A percentile compares a stretch with the other conserved stretches of the same genome.
These are phyloP conservation scores for Paradendryphiella salina DNA, from an alignment of 2,329 filamentous ascomycete genomes.

Conservation along the genomic window DNA sequence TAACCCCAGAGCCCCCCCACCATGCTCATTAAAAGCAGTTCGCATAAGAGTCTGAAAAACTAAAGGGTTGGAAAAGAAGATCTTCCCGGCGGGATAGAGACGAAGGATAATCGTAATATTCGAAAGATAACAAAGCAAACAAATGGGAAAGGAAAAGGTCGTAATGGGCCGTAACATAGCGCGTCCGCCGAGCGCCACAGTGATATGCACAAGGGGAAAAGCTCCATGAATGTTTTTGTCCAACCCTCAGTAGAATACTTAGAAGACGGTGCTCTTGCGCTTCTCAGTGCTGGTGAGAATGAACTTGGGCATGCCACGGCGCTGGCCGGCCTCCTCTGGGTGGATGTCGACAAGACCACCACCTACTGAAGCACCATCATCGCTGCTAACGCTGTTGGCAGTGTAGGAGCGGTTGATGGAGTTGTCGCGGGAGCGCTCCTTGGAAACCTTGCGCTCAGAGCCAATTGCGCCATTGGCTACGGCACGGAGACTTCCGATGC, in stretches of 20 bases:
- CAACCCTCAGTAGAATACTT: conserved; percentile 31
- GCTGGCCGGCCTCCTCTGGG: conserved; percentile 58
- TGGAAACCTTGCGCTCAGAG: conserved; percentile 71
- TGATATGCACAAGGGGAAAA: conserved; percentile 44
- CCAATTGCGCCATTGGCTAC: conserved; percentile 83
- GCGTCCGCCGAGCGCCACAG: conserved; percentile 30
- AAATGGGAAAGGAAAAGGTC: conserved; percentile 39
- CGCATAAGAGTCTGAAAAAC: conserved; percentile 32
- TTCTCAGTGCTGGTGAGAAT: conserved; percentile 89
- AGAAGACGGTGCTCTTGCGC: conserved; percentile 73
- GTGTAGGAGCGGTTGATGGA: conserved; percentile 53
- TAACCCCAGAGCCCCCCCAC: conserved; percentile 30
- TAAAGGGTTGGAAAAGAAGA: conserved; percentile 32
- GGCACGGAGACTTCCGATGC: conserved; percentile 73
- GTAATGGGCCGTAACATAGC: conserved; percentile 45
- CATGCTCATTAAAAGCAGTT: conserved; percentile 45
- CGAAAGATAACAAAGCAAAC: conserved; percentile 27
- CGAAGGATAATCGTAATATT: conserved; percentile 39
- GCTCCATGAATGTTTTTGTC: conserved; percentile 22
- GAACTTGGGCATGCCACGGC: conserved; percentile 83
- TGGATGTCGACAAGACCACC: conserved; percentile 59
- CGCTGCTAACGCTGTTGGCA: conserved; percentile 67
- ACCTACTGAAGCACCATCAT: conserved; percentile 59
- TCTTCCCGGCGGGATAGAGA: conserved; percentile 29
- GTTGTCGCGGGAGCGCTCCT: conserved; percentile 45